Evolutionary conservation across 1,139 yeast species (phyloP), one percentile per base, ranked within the genome.

Genomic region (Yamadazyma triangularis): DNA sequence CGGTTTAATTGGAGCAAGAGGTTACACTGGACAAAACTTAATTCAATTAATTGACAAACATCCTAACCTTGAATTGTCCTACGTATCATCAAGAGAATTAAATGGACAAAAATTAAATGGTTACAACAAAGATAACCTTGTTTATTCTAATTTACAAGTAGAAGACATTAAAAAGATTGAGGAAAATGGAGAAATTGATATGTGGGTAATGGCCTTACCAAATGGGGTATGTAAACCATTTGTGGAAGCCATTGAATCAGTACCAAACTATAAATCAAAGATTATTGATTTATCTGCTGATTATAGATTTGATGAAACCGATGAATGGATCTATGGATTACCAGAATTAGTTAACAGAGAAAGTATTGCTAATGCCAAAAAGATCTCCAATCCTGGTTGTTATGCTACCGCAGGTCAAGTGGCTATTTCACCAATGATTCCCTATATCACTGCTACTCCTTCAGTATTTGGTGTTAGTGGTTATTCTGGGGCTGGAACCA

Each of bases 191-290:
- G 86, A 77, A 33, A 86, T 91, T 33, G 98, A 93, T 50, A 81
- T 89, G 35, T 91, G 99, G 98, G 95, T 93, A 23, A 91, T 93
- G 98, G 98, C 98, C 2, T 73, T 93, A 50, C 98, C 99, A 41
- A 91, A 91, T 55, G 96, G 96, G 33, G 96, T 91, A 27, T 91
- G 97, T 64, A 84, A 84, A 62, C 97, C 98, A 34, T 89, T 91
- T 63, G 97, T 91, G 24, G 88, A 86, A 24, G 95, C 97, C 13
- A 86, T 91, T 50, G 91, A 85, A 49, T 67, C 79, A 13, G 84
- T 79, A 15, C 46, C 48, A 6, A 68, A 71, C 39, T 64, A 74
- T 26, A 61, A 68, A 30, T 84, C 95, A 23, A 86, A 85, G 51
- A 88, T 91, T 38, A 73, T 91, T 41, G 99, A 91, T 55, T 67